Conservation (phyloP, 371 early-diverging fungal species). For the Racocetra persica region DNA sequence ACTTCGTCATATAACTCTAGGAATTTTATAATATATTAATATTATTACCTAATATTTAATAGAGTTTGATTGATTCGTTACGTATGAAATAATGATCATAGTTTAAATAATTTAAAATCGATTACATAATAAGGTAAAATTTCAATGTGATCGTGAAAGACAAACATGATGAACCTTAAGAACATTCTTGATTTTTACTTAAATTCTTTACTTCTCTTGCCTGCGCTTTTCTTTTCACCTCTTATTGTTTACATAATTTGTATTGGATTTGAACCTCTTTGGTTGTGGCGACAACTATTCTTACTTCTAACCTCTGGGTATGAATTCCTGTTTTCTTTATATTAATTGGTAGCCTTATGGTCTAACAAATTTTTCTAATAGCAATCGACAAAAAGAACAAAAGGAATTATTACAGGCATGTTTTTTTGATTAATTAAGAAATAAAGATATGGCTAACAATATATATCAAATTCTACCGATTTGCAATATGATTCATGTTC, state of each 20-base stretch:
- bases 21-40: neutral
- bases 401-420: neutral
- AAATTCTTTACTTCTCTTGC: neutral
- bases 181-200: neutral
- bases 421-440: conserved; percentile 1
- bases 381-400: neutral
- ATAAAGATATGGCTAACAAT: neutral
- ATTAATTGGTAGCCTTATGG: neutral
- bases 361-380: neutral
- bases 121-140: no score
- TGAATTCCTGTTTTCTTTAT: neutral
- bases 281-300: neutral
- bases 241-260: neutral
- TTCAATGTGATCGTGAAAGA: neutral
- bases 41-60: neutral
- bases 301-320: neutral
- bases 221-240: neutral
- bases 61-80: neutral
- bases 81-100: conserved; percentile 8
- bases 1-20: neutral
- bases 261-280: conserved; percentile 6
- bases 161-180: neutral
- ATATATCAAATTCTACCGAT: conserved; percentile 1
- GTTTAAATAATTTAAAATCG: neutral
- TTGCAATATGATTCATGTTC: neutral